Base-by-base conservation (phyloP, 768 basidiomycete genomes). In the Amanita rubescens region DNA sequence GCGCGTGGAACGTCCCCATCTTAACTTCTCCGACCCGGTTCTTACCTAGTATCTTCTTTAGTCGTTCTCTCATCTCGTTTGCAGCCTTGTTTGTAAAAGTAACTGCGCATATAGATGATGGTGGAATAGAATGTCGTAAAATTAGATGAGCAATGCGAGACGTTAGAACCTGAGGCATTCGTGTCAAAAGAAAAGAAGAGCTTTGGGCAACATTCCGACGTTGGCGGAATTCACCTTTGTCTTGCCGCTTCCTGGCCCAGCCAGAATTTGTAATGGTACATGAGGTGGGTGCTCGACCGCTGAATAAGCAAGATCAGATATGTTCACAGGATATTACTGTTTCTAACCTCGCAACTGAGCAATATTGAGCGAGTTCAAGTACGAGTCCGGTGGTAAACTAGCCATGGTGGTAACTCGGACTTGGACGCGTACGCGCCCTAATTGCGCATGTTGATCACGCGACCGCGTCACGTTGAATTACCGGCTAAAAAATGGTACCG, bases 61-160 rank as follows among this genome's bases (percentile, higher is more conserved):
- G 70, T 3, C 92, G 76, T 48, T 80, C 75, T 49, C 79, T 76
- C 90, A 94, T 92, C 70, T 94, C 92, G 55, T 81, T 85, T 1
- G 91, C 90, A 14, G 91, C 90, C 66, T 91, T 91, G 70, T 92
- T 92, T 9, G 91, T 93, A 65, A 94, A 95, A 5, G 78, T 95
- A 10, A 94, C 87, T 2, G 85, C 84, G 60, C 84, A 86, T 67
- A 90, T 85, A 15, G 79, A 72, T 3, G 73, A 71, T 1, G 87
- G 78, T 10, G 73, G 62, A 9, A 85, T 61, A 22, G 60, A 60
- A 59, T 82, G 77, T 25, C 74, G 64, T 5, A 78, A 63, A 47
- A 88, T 81, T 19, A 90, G 69, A 63, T 86, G 72, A 3, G 81
- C 85, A 43, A 88, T 82, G 14, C 87, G 76, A 45, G 81, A 78